Evolutionary conservation across 129 eudicot genomes (phyloP).

Genomic region (Flaveria trinervia): DNA sequence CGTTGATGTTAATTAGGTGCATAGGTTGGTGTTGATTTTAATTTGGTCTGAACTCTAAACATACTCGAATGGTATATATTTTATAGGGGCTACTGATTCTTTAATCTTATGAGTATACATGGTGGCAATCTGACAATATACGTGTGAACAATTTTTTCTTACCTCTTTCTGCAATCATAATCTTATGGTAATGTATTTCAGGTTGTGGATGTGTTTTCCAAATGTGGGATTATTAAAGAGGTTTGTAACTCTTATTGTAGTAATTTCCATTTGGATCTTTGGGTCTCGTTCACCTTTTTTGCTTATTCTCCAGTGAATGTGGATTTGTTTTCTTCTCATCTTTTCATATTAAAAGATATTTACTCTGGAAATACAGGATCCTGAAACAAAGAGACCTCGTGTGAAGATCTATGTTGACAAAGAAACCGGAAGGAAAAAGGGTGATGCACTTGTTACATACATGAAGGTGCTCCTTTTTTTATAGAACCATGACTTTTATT

Average conservation of each 20-base stretch:
- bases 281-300: slow-evolving; percentile 2
- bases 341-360: background rate
- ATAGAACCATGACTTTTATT: slow-evolving; percentile 2
- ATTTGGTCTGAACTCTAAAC: background rate
- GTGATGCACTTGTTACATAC: slow-evolving; percentile 93
- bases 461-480: slow-evolving; percentile 61
- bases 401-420: slow-evolving; percentile 91
- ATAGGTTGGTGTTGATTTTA: background rate
- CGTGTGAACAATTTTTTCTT: slow-evolving; percentile 3
- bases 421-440: slow-evolving; percentile 84
- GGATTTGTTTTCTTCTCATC: background rate
- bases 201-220: slow-evolving; percentile 94
- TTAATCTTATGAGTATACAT: background rate
- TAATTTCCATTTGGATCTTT: slow-evolving; percentile 4
- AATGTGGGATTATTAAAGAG: slow-evolving; percentile 97
- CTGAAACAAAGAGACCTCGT: slow-evolving; percentile 96
- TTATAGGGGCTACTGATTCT: background rate
- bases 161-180: slow-evolving; percentile 18
- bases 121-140: background rate
- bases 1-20: background rate
- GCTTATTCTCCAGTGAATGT: background rate
- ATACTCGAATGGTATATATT: background rate
- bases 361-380: slow-evolving; percentile 57
- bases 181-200: slow-evolving; percentile 43
- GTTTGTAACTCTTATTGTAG: slow-evolving; percentile 38